Base-by-base conservation (phyloP, 805 yeast genomes). In the Cyberlindnera euphorbiae region DNA sequence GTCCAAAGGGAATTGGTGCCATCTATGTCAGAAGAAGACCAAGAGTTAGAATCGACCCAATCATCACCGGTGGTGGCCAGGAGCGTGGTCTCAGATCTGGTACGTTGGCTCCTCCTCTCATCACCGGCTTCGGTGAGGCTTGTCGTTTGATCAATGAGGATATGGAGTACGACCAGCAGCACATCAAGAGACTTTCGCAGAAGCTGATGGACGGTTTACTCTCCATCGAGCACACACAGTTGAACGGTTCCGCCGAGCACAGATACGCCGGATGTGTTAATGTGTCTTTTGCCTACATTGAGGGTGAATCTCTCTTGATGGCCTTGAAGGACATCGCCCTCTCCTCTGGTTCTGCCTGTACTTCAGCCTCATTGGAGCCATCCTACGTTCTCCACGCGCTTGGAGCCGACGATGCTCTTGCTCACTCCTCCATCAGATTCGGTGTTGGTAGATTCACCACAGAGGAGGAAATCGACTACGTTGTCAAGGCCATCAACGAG, bases 1-100 rank as follows among this genome's bases (percentile, higher is more conserved):
- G 98, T 6, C 98, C 98, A 49, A 93, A 82, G 76, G 98, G 98
- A 45, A 76, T 88, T 42, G 98, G 98, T 54, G 98, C 98, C 8
- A 71, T 89, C 50, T 93, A 74, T 56, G 90, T 93, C 26, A 80
- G 98, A 66, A 84, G 98, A 73, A 82, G 98, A 64, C 98, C 98
- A 45, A 81, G 98, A 65, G 98, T 93, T 33, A 83, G 98, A 73
- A 60, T 93, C 44, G 97, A 89, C 47, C 96, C 98, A 16, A 69
- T 93, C 37, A 84, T 93, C 49, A 82, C 88, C 42, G 98, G 98
- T 48, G 98, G 98, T 65, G 98, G 98, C 35, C 98, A 93, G 67
- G 98, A 93, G 67, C 82, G 98, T 69, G 98, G 98, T 41, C 70
- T 93, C 54, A 76, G 98, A 65, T 84, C 96, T 5, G 98, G 98